Evolutionary conservation across 805 yeast species (phyloP), one percentile per base, ranked within the genome.

Genomic region (Suhomyces vadensis): DNA sequence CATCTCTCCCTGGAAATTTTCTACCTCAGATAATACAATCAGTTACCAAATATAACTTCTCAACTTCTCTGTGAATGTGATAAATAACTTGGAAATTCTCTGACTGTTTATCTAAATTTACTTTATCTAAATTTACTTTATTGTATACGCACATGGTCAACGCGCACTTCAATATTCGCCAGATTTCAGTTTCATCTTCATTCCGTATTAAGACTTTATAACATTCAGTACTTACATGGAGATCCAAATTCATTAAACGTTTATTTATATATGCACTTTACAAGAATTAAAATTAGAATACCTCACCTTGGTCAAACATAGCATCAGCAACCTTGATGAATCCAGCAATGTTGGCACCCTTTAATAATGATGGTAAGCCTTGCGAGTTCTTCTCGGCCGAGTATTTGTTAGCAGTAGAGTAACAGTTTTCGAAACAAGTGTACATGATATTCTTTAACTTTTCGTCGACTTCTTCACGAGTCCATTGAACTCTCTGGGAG

Each of bases 301-400:
- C 82, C 58, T 92, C 97, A 77, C 98, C 99, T 72, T 88, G 96
- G 79, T 79, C 95, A 66, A 86, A 85, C 99, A 92, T 92, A 61
- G 97, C 98, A 59, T 87, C 94, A 57, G 96, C 97, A 63, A 92
- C 99, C 82, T 92, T 92, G 68, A 91, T 82, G 83, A 92, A 92
- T 73, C 97, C 97, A 55, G 98, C 97, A 77, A 92, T 85, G 85
- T 92, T 92, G 63, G 98, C 98, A 78, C 99, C 99, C 81, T 88
- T 88, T 58, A 92, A 96, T 64, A 92, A 80, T 39, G 98, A 92
- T 61, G 99, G 99, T 63, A 91, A 77, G 39, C 58, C 63, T 26
- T 46, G 55, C 47, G 85, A 74, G 58, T 76, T 77, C 69, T 74
- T 74, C 72, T 85, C 92, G 55, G 83, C 79, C 50, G 90, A 73